Evolutionary conservation across 2,329 filamentous ascomycete species (phyloP).

Genomic region (Proliferodiscus dingleyae): DNA sequence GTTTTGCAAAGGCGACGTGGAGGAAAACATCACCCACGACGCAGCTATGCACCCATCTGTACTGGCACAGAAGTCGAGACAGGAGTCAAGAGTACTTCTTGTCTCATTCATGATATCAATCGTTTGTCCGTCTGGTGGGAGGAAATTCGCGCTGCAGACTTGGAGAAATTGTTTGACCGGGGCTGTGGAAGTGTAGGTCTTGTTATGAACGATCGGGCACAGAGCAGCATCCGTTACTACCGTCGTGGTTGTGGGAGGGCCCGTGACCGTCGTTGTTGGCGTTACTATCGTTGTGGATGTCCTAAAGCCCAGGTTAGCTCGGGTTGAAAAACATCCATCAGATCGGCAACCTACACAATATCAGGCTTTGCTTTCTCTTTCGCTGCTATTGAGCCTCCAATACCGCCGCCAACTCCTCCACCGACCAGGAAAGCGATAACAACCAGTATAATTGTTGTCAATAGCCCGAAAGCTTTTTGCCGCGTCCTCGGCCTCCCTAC

Average conservation of each 20-base stretch:
- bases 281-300: not conserved
- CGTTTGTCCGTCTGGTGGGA: constrained; percentile 4
- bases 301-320: not conserved
- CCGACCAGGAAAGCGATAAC: constrained; percentile 14
- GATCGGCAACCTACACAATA: constrained; percentile 2
- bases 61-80: constrained; percentile 16
- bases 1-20: constrained; percentile 12
- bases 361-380: constrained; percentile 12
- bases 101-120: constrained; percentile 18
- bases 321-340: not conserved
- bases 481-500: not conserved
- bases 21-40: constrained; percentile 22
- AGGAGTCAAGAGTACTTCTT: constrained; percentile 9
- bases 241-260: constrained; percentile 7
- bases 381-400: constrained; percentile 11
- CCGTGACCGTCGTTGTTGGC: constrained; percentile 4
- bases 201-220: constrained; percentile 17
- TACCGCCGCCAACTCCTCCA: constrained; percentile 16
- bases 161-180: constrained; percentile 13
- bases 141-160: constrained; percentile 14
- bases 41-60: constrained; percentile 16
- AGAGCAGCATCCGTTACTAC: constrained; percentile 16
- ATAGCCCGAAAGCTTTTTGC: constrained; percentile 3
- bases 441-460: constrained; percentile 8
- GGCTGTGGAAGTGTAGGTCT: constrained; percentile 13